Base-by-base conservation (phyloP, 257 asterid genomes). In the Penstemon newberryi region DNA sequence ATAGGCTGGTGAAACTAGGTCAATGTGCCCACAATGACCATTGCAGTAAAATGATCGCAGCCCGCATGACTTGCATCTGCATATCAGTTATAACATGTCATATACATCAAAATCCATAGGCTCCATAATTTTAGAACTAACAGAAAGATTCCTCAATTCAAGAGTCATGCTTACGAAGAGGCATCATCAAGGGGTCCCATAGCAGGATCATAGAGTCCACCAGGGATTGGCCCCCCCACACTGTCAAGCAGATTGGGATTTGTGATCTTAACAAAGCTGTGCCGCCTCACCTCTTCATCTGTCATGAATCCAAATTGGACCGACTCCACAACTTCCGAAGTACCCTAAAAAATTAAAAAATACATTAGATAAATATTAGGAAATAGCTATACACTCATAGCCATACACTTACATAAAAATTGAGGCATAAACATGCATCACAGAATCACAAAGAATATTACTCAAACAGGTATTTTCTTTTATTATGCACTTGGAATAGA, bases 1-100 rank as follows among this genome's bases (percentile, higher is more conserved):
- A 77, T 84, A 93, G 62, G 71, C 87, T 1, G 95, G 83, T 0
- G 82, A 85, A 71, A 87, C 95, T 46, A 93, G 96, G 56, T 88
- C 95, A 37, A 93, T 89, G 56, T 90, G 91, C 49, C 99, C 99
- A 79, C 92, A 93, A 73, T 93, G 97, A 67, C 99, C 99, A 8
- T 77, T 45, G 73, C 97, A 93, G 52, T 61, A 62, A 64, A 11
- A 68, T 15, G 80, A 49, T 33, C 86, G 71, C 79, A 73, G 91
- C 73, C 95, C 95, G 78, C 99, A 93, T 13, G 92, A 64, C 76
- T 83, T 81, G 79, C 99, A 93, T 7, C 99, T 93, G 88, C 92
- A 77, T 36, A 55, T 44, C 62, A 66, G 40, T 9, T 38, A 15
- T 13, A 59, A 45, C 43, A 12, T 18, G 50, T 36, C 40, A 69